Conservation (phyloP, 192 early-diverging fungal genomes). For the Cetraspora pellucida region DNA sequence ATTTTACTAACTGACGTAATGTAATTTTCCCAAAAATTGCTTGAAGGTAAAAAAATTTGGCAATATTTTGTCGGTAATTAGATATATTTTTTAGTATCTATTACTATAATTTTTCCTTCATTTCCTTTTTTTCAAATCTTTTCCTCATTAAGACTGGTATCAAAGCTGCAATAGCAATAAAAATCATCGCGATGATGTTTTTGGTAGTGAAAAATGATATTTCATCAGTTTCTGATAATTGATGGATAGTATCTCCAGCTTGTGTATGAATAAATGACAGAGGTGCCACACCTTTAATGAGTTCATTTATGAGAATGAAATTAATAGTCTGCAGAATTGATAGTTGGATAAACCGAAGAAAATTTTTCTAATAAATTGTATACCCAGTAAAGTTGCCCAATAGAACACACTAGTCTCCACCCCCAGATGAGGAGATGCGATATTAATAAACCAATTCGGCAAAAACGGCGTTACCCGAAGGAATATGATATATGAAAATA, state of each 20-base stretch:
- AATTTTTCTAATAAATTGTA: neutral
- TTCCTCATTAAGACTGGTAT: constrained; percentile 11
- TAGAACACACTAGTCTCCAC: constrained; percentile 38
- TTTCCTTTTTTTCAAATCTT: neutral
- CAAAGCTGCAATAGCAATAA: constrained; percentile 17
- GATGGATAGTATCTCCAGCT: constrained; percentile 46
- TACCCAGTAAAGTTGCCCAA: constrained; percentile 34
- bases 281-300: constrained; percentile 42
- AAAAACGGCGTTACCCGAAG: constrained; percentile 27
- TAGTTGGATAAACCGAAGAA: neutral
- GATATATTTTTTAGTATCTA: no score
- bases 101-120: neutral
- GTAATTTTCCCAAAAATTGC: no score
- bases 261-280: constrained; percentile 45
- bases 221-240: constrained; percentile 43
- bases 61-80: no score
- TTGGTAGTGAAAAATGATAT: constrained; percentile 43
- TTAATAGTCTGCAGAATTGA: neutral
- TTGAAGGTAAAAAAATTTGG: no score
- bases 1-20: no score
- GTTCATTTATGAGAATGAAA: neutral
- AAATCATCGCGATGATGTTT: constrained; percentile 39
- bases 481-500: constrained; percentile 33
- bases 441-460: constrained; percentile 51
- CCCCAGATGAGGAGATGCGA: constrained; percentile 48